Conservation (phyloP, 441 rosid species). For the Pelargonium citronellum region DNA sequence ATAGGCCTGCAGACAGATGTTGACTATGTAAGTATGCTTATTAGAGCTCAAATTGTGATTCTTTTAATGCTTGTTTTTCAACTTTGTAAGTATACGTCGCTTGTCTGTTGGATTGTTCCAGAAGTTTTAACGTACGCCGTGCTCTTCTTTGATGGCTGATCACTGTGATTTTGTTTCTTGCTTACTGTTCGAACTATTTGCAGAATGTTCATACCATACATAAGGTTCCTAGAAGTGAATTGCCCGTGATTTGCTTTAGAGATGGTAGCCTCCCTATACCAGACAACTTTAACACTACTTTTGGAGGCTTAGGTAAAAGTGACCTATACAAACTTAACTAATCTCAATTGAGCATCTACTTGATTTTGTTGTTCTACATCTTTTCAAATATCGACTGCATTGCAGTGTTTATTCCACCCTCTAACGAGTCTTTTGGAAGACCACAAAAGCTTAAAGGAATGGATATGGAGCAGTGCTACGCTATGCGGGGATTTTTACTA, state of each 20-base stretch:
- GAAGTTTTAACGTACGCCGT: too few relatives aligned
- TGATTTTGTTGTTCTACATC: not conserved
- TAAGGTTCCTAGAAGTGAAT: not conserved
- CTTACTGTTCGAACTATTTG: not conserved
- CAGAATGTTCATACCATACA: not conserved
- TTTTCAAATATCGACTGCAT: not conserved
- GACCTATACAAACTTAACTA: not conserved
- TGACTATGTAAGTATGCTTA: not conserved
- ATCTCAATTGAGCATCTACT: not conserved
- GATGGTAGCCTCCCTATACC: constrained; percentile 8
- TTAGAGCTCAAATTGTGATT: not conserved
- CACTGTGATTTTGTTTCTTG: not conserved
- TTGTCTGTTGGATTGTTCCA: too few relatives aligned
- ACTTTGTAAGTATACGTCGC: too few relatives aligned
- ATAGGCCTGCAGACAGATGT: not conserved
- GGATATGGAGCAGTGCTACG: constrained; percentile 68
- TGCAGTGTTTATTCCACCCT: constrained; percentile 36
- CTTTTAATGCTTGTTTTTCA: too few relatives aligned
- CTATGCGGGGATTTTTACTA: constrained; percentile 62
- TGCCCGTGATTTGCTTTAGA: constrained; percentile 5
- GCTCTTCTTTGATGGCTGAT: not conserved
- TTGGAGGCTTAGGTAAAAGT: not conserved
- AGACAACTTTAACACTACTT: not conserved
- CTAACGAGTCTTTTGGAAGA: constrained; percentile 50
- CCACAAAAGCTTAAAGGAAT: constrained; percentile 35